These are phyloP conservation scores for Melaleuca alternifolia DNA, from an alignment of 345 rosid genomes.

Conservation along the genomic window DNA sequence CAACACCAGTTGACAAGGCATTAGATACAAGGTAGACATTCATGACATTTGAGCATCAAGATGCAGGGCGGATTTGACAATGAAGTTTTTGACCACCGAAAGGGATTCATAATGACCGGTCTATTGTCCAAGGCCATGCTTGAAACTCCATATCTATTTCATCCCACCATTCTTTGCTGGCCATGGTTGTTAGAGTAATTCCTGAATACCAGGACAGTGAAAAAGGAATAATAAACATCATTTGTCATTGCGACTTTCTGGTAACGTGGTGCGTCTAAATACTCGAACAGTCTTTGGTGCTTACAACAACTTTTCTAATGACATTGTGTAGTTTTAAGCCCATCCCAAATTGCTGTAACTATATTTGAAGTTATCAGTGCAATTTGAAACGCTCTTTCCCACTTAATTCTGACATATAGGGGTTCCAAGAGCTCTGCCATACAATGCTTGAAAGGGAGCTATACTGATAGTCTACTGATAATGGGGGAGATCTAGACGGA, in stretches of 20 bases:
- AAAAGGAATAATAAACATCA: not conserved
- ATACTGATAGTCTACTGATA: accelerated
- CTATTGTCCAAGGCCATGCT: slow-evolving; percentile 89
- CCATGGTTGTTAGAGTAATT: slow-evolving; percentile 53
- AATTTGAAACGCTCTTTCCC: not conserved
- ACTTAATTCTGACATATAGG: not conserved
- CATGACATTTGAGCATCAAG: not conserved
- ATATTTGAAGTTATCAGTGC: not conserved
- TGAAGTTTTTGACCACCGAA: slow-evolving; percentile 29
- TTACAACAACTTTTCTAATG: not conserved
- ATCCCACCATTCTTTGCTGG: slow-evolving; percentile 58
- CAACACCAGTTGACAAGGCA: no score
- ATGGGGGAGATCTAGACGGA: not conserved
- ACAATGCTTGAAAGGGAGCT: not conserved
- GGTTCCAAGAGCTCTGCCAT: not conserved
- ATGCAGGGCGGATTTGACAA: slow-evolving; percentile 44
- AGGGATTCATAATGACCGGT: slow-evolving; percentile 75
- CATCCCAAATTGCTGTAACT: not conserved
- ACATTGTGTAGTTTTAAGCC: not conserved
- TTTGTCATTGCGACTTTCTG: not conserved
- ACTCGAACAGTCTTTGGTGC: not conserved
- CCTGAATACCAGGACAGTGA: slow-evolving; percentile 18
- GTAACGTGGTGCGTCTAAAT: not conserved
- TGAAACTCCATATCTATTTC: slow-evolving; percentile 72
- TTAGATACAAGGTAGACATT: no score